Percentiles rank a stretch among this genome's conserved stretches.
These are phyloP conservation scores for Penicillium coprophilum DNA, from an alignment of 495 filamentous ascomycete species.

Conservation along the genomic window DNA sequence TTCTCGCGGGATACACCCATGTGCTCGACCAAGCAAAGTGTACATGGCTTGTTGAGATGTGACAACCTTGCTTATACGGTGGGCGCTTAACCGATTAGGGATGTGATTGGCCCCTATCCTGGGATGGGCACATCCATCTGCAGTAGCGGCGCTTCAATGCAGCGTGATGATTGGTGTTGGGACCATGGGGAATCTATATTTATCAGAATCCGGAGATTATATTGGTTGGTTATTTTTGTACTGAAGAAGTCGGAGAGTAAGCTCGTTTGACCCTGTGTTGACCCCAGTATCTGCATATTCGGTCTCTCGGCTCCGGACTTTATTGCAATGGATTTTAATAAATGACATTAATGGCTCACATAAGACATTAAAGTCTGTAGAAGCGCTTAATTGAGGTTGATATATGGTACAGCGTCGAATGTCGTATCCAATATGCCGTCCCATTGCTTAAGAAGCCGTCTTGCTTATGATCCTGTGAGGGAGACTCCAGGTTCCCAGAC, in stretches of 20 bases:
- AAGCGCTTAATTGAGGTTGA: not conserved
- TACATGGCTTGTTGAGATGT: conserved; percentile 12
- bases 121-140: conserved; percentile 19
- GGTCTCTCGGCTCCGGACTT: not conserved
- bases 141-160: conserved; percentile 24
- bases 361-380: not conserved
- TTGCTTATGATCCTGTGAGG: not conserved
- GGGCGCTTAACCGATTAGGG: conserved; percentile 23
- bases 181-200: conserved; percentile 5
- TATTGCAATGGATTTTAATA: not conserved
- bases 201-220: not conserved
- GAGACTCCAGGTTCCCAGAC: not conserved
- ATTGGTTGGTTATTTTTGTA: conserved; percentile 1
- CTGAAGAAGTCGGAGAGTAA: conserved; percentile 9
- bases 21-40: conserved; percentile 11
- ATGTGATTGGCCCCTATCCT: conserved; percentile 26
- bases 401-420: not conserved
- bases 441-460: not conserved
- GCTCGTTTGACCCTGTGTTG: not conserved
- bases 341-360: not conserved
- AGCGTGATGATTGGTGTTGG: conserved; percentile 17
- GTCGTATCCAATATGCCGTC: not conserved
- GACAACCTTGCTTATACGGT: conserved; percentile 27
- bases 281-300: conserved; percentile 1
- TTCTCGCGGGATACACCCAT: conserved; percentile 7